phyloP scores from a whole-genome alignment of 441 rosid genomes.

The Pelargonium australe region DNA sequence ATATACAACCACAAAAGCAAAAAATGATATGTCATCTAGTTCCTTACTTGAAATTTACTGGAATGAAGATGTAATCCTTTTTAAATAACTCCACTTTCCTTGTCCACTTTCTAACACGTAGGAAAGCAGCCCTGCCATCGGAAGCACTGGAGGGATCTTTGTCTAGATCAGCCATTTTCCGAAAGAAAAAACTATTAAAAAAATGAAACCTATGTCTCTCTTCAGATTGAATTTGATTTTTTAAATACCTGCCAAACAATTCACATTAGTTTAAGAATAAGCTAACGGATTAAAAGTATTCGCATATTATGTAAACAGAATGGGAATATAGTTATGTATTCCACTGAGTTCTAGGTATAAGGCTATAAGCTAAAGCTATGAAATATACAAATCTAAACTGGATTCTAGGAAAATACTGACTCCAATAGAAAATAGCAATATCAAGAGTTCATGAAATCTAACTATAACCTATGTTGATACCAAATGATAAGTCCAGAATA shows the following conservation, averaged over 20 bases:
- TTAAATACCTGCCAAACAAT: slow-evolving; percentile 48
- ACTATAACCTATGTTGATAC: background rate
- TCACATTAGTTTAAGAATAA: slow-evolving; percentile 4
- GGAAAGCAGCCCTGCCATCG: slow-evolving; percentile 69
- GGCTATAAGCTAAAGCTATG: background rate
- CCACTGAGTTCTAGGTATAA: background rate
- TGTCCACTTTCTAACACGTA: slow-evolving; percentile 89
- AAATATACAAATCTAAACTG: background rate
- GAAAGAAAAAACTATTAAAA: slow-evolving; percentile 85
- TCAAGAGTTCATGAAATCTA: background rate
- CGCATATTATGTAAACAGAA: background rate
- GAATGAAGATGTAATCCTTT: slow-evolving; percentile 84
- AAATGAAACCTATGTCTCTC: slow-evolving; percentile 65
- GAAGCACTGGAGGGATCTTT: slow-evolving; percentile 50
- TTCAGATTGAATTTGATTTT: slow-evolving; percentile 46
- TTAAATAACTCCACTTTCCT: slow-evolving; percentile 67
- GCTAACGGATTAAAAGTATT: slow-evolving; percentile 14
- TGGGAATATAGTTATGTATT: background rate
- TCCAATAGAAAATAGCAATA: background rate
- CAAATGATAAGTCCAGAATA: slow-evolving; percentile 6
- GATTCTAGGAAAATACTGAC: background rate
- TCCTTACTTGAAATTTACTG: slow-evolving; percentile 75
- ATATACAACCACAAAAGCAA: slow-evolving; percentile 16
- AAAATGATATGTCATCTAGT: slow-evolving; percentile 8
- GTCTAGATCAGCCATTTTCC: slow-evolving; percentile 83